Evolutionary conservation across 371 early-diverging fungal species (phyloP).

Genomic region (Rhizopus arrhizus): DNA sequence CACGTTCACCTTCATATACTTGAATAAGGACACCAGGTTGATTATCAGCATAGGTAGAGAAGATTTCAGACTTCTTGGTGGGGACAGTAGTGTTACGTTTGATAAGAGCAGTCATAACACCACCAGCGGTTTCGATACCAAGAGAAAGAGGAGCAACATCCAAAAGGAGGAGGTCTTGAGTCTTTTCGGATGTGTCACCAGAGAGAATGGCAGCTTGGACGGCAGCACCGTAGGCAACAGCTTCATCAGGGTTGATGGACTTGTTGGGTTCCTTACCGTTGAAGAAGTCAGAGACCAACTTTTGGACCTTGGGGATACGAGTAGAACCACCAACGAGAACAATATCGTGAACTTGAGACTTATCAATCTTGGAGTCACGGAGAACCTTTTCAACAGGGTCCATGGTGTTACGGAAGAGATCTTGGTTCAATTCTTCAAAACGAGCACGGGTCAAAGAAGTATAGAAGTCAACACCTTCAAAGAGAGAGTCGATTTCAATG

Average conservation of each 20-base stretch:
- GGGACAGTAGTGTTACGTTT: slow-evolving; percentile 93
- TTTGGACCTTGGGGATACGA: slow-evolving; percentile 99
- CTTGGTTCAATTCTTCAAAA: slow-evolving; percentile 93
- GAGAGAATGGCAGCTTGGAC: slow-evolving; percentile 91
- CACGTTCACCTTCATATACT: slow-evolving; percentile 93
- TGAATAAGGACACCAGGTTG: slow-evolving; percentile 91
- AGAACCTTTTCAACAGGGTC: slow-evolving; percentile 86
- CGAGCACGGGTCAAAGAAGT: slow-evolving; percentile 88
- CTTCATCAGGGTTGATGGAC: slow-evolving; percentile 96
- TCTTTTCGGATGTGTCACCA: slow-evolving; percentile 72
- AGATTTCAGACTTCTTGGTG: slow-evolving; percentile 86
- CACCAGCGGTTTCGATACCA: slow-evolving; percentile 95
- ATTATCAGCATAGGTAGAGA: slow-evolving; percentile 93
- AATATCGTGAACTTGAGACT: slow-evolving; percentile 91
- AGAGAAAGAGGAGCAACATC: slow-evolving; percentile 92
- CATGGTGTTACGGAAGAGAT: slow-evolving; percentile 83
- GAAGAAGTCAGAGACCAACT: slow-evolving; percentile 96
- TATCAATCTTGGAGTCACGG: slow-evolving; percentile 93
- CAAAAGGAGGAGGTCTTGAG: slow-evolving; percentile 77
- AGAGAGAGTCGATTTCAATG: slow-evolving; percentile 91
- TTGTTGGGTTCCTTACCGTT: slow-evolving; percentile 95
- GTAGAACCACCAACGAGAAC: slow-evolving; percentile 99
- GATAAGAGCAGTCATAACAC: slow-evolving; percentile 76
- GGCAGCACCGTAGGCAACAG: slow-evolving; percentile 97
- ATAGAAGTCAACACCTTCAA: slow-evolving; percentile 87